A percentile compares a stretch with the other conserved stretches of the same genome.
Evolutionary conservation across 1,284 basidiomycete genomes (phyloP).

Genomic region (Erythrobasidium hasegawianum): DNA sequence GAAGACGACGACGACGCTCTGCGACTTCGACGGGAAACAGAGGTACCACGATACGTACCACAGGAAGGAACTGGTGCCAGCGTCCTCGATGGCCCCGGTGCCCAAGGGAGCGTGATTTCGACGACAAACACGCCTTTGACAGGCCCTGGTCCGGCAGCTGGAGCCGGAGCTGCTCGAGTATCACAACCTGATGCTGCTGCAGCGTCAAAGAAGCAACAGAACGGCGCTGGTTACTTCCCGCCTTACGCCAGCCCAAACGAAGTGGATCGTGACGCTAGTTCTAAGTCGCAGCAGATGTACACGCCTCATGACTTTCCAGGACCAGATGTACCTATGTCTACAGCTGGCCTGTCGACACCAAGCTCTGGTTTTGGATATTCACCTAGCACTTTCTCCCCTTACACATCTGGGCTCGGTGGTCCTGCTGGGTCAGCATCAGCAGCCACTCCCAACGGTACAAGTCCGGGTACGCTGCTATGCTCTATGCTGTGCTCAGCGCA

Average conservation of each 20-base stretch:
- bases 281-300: neutral
- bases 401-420: no score
- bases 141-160: no score
- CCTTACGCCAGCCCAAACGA: neutral
- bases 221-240: neutral
- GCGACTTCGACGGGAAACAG: slow-evolving; percentile 15
- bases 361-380: neutral
- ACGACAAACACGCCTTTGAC: neutral
- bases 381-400: neutral
- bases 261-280: neutral
- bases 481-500: no score
- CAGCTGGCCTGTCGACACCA: neutral
- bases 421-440: neutral
- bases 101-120: slow-evolving; percentile 1
- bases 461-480: no score
- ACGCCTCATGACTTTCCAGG: neutral
- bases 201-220: neutral
- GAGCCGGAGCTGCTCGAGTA: no score
- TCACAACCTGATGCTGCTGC: no score
- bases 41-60: slow-evolving; percentile 19
- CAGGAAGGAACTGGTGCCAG: slow-evolving; percentile 13
- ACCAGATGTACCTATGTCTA: neutral
- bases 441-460: neutral
- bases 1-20: neutral
- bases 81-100: neutral